Percentiles rank a stretch among this genome's conserved stretches.
Conservation (phyloP, 2,329 filamentous ascomycete species). For the Phialophora chinensis region DNA sequence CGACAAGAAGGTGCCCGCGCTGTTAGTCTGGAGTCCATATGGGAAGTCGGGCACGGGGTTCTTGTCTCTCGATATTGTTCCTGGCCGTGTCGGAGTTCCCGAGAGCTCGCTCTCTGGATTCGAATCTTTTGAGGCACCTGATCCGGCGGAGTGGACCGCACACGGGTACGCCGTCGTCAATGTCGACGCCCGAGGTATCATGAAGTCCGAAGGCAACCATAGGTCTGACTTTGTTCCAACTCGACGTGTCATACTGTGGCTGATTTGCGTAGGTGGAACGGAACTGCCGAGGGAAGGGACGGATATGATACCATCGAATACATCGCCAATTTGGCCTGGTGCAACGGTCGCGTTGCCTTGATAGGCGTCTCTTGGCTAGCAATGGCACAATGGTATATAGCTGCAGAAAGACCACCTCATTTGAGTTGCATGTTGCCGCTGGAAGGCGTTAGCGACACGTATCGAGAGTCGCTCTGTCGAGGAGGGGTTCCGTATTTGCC, state of each 20-base stretch:
- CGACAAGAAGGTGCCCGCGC: constrained; percentile 37
- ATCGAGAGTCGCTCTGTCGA: constrained; percentile 45
- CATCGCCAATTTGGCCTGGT: constrained; percentile 48
- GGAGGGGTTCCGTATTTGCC: constrained; percentile 38
- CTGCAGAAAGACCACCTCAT: constrained; percentile 50
- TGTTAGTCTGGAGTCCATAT: constrained; percentile 43
- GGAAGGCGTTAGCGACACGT: constrained; percentile 54
- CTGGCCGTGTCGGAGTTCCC: constrained; percentile 13
- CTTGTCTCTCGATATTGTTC: constrained; percentile 13
- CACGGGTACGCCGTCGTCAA: constrained; percentile 44
- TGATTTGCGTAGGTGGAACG: constrained; percentile 14
- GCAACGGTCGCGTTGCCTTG: constrained; percentile 52
- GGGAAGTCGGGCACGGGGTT: constrained; percentile 39
- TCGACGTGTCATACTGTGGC: not conserved
- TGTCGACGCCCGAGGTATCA: constrained; percentile 41
- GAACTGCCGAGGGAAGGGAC: constrained; percentile 20
- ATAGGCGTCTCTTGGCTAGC: constrained; percentile 54
- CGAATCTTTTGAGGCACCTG: constrained; percentile 39
- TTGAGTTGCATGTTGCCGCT: constrained; percentile 54
- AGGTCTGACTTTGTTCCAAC: constrained; percentile 15
- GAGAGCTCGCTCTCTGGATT: constrained; percentile 17
- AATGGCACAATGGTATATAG: constrained; percentile 52
- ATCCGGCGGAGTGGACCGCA: constrained; percentile 42
- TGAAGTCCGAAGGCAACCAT: constrained; percentile 43
- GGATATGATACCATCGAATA: constrained; percentile 21